Evolutionary conservation across 1,284 basidiomycete species (phyloP), one percentile per base, ranked within the genome.

Genomic region (Veloporphyrellus conicus): DNA sequence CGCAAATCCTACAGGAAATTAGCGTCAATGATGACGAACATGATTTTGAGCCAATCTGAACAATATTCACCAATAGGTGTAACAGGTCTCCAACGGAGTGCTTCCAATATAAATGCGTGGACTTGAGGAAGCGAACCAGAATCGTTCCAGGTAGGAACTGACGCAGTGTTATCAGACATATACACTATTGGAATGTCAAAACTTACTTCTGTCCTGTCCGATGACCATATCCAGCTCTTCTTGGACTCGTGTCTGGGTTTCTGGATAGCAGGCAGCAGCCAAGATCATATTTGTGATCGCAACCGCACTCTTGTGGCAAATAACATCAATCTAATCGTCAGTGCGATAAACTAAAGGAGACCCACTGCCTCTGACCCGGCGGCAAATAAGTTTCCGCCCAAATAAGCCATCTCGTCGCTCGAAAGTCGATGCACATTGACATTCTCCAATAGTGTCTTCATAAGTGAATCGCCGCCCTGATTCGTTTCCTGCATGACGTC

Each of bases 31-130:
- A n/a, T n/a, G n/a, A n/a, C n/a, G n/a, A n/a, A n/a, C n/a, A n/a
- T n/a, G n/a, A n/a, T n/a, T n/a, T 27, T 18, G 11, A 11, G 18
- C 37, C 18, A 47, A n/a, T n/a, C n/a, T 34, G 2, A 22, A 19
- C n/a, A 12, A 12, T n/a, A 33, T 23, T 28, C 38, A 71, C 76
- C 77, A 27, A 73, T 72, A 1, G 75, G 74, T 3, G 67, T 73
- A 7, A 81, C 75, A 25, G 82, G 82, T 47, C 81, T 66, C 84
- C 84, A 87, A 14, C 83, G 69, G 48, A 78, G 79, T 0, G 72
- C 67, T 60, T 86, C 84, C 38, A 76, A 55, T 12, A 81, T 71
- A 59, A 81, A 86, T 0, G 83, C 83, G 43, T 74, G 72, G 3
- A 81, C 71, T 52, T 78, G 74, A 2, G 78, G 75, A 3, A 85